Evolutionary conservation across 345 rosid genomes (phyloP).

Genomic region (Euphorbia tirucalli): DNA sequence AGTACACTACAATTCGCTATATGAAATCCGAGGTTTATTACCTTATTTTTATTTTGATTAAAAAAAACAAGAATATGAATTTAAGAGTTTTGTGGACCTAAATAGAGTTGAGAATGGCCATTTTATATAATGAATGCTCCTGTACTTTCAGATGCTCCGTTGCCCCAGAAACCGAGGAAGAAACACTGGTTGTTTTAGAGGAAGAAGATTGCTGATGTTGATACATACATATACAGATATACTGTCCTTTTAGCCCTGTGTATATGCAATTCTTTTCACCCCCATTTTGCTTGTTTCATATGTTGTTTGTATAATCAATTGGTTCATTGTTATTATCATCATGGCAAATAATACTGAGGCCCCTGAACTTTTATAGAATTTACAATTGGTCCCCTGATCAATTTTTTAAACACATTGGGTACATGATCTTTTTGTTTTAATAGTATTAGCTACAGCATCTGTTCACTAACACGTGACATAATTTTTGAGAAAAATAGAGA

Average conservation of each 20-base stretch:
- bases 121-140: background rate
- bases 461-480: too few species aligned
- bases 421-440: too few species aligned
- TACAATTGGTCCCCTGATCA: too few species aligned
- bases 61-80: background rate
- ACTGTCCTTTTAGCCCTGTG: background rate
- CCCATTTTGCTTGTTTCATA: background rate
- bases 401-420: too few species aligned
- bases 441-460: too few species aligned
- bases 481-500: too few species aligned
- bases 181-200: constrained; percentile 90
- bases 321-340: too few species aligned
- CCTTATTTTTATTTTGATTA: background rate
- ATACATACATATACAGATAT: background rate
- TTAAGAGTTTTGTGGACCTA: background rate
- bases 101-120: background rate
- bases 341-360: too few species aligned
- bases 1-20: constrained; percentile 95
- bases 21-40: constrained; percentile 70
- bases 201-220: constrained; percentile 14
- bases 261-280: background rate
- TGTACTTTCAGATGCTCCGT: constrained; percentile 56
- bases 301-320: background rate
- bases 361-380: too few species aligned
- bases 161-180: constrained; percentile 69